phyloP scores from a whole-genome alignment of 805 yeast genomes.

The Debaryomyces prosopidis region DNA sequence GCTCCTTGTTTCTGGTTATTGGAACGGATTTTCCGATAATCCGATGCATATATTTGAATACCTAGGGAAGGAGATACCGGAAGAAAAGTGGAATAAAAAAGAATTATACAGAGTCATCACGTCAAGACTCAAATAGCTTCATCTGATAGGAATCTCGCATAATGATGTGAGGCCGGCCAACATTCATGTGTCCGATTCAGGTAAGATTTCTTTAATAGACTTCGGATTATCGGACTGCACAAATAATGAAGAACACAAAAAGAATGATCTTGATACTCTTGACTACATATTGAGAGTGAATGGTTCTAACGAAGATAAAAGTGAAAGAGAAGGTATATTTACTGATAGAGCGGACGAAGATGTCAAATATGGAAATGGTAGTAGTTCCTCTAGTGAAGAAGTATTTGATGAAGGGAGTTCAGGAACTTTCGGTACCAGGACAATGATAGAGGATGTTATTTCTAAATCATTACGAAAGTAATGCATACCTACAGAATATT shows the following conservation, averaged over 20 bases:
- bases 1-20: constrained; percentile 3
- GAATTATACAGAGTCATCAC: not conserved
- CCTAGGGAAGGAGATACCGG: not conserved
- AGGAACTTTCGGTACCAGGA: too few species aligned
- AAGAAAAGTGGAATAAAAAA: not conserved
- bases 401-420: too few species aligned
- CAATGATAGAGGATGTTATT: too few species aligned
- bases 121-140: constrained; percentile 1
- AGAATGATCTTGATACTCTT: not conserved
- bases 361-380: too few species aligned
- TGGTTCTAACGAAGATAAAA: too few species aligned
- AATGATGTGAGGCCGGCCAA: not conserved
- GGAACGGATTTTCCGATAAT: not conserved
- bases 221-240: constrained; percentile 2
- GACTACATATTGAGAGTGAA: too few species aligned
- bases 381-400: too few species aligned
- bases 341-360: too few species aligned
- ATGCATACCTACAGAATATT: too few species aligned
- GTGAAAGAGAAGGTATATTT: too few species aligned
- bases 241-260: constrained; percentile 1
- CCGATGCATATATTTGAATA: constrained; percentile 1
- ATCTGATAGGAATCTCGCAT: constrained; percentile 1
- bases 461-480: too few species aligned
- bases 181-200: constrained; percentile 1
- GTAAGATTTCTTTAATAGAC: constrained; percentile 1